Base-by-base conservation (phyloP, 805 yeast genomes). In the Babjeviella inositovora region DNA sequence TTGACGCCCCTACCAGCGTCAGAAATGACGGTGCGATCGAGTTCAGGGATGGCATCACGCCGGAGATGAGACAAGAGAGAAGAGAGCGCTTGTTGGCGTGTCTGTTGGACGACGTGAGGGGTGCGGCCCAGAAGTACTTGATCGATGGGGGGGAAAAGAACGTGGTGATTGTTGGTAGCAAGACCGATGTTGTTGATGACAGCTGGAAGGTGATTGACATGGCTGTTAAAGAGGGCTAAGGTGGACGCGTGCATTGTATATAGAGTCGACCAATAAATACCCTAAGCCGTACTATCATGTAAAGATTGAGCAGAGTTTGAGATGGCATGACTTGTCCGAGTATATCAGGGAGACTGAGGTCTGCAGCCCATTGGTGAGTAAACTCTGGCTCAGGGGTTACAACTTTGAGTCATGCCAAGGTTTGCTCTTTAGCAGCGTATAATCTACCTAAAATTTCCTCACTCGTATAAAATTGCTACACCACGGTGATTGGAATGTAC, bases 1-100 rank as follows among this genome's bases (percentile, higher is more conserved):
- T 90, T 9, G 98, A 90, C 50, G 79, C 95, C 1, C 98, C 98
- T 8, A 59, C 67, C 20, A 74, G 85, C 39, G 73, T 82, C 9
- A 64, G 77, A 22, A 60, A 66, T 17, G 94, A 90, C 45, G 94
- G 95, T 8, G 53, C 66, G 33, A 46, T 62, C 9, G 45, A 55
- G 8, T 80, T 85, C 48, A 53, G 64, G 24, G 66, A 70, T 27
- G 84, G 77, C 1, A 60, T 87, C 17, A 68, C 75, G 16, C 81
- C 77, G 34, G 82, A 73, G 16, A 61, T 77, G 72, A 66, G 73
- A 40, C 95, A 87, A 44, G 53, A 50, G 21, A 65, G 96, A 42
- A 71, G 98, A 49, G 75, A 70, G 32, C 57, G 60, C 28, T 54
- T 90, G 28, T 53, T 90, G 24, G 76, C 65, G 28, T 81, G 80